These are phyloP conservation scores for Pouteria glomerata DNA, from an alignment of 148 eudicot species.

Conservation along the genomic window DNA sequence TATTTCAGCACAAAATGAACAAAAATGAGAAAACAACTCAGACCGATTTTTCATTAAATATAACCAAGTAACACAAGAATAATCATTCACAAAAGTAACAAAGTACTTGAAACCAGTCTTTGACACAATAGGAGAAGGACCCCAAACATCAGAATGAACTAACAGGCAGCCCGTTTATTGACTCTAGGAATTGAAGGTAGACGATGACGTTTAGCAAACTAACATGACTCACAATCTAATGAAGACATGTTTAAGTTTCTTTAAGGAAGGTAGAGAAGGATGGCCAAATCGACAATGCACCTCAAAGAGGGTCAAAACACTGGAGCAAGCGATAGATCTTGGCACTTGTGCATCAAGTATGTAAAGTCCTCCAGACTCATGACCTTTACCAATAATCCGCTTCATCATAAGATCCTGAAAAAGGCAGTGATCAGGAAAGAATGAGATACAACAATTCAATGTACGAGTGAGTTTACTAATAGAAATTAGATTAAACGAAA, in stretches of 20 bases:
- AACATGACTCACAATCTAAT: not conserved
- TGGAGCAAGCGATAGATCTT: not conserved
- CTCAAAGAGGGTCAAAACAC: not conserved
- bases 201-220: not conserved
- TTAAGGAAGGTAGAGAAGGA: too few relatives aligned
- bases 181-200: not conserved
- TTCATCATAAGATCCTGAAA: not conserved
- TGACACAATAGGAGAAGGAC: not conserved
- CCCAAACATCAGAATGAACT: not conserved
- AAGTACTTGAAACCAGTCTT: not conserved
- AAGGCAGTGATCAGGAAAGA: not conserved
- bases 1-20: not conserved
- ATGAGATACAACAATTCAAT: not conserved
- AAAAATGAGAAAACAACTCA: not conserved
- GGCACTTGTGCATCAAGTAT: not conserved
- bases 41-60: not conserved
- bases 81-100: not conserved
- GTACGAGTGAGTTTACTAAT: not conserved
- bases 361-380: not conserved
- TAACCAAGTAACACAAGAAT: not conserved
- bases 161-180: not conserved
- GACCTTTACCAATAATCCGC: too few relatives aligned
- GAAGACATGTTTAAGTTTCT: too few relatives aligned
- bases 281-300: too few relatives aligned
- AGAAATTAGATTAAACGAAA: not conserved